Base-by-base conservation (phyloP, 768 basidiomycete species). In the Leccinum ochraceum region DNA sequence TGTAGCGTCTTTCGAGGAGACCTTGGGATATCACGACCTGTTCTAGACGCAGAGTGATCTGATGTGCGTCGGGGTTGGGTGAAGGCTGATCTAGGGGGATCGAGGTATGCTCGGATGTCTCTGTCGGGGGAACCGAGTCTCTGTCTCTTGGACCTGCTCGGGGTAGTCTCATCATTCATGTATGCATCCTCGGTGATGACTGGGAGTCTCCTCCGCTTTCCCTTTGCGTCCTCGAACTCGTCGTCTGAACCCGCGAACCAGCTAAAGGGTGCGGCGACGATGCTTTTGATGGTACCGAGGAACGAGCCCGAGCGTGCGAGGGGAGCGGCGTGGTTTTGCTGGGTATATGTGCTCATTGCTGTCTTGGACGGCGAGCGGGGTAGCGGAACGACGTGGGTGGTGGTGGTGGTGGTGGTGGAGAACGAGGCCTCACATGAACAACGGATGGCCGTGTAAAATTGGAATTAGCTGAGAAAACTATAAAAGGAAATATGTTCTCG, bases 211-310 rank as follows among this genome's bases (percentile, higher is more conserved):
- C 85, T 78, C 63, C 86, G 83, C 70, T 87, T 87, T 63, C 84
- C 84, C 44, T 75, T 78, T 60, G 76, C 69, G 68, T 81, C 80
- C 64, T 77, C 79, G 50, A 79, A 75, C 63, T 82, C 82, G 69
- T 82, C 82, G 62, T 79, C 78, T 61, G 77, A 71, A 64, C 78
- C 73, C 64, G 82, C 80, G 75, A 88, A 85, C 75, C 82, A 78
- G 53, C 72, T 51, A 64, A 88, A 77, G 50, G 87, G 85, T 20
- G 85, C 84, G 34, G 86, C 82, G 62, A 89, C 86, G 70, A 88
- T 76, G 75, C 79, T 83, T 79, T 83, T 88, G 74, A 89, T 81
- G 52, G 85, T 72, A 54, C 84, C 85, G 48, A 88, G 71, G 66
- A 89, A 78, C 28, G 87, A 87, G 20, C 77, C 82, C n/a, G 80